Percentiles rank a stretch among this genome's conserved stretches.
These are phyloP conservation scores for Pichia sp. DNA, from an alignment of 1,139 yeast genomes.

Conservation along the genomic window DNA sequence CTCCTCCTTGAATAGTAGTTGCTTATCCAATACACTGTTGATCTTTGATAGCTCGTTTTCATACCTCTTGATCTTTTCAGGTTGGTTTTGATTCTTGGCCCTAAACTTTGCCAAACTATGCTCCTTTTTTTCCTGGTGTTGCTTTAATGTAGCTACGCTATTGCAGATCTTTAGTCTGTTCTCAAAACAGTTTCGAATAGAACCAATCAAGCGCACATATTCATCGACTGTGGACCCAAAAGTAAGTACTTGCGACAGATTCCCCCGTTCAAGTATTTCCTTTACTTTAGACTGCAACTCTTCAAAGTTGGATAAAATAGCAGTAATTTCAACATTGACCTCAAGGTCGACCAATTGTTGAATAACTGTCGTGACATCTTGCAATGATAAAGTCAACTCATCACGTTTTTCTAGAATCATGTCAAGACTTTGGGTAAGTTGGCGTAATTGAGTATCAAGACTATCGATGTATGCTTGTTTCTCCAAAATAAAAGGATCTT, in stretches of 20 bases:
- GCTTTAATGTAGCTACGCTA: slow-evolving; percentile 46
- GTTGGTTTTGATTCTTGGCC: slow-evolving; percentile 29
- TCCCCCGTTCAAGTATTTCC: slow-evolving; percentile 73
- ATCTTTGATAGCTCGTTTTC: slow-evolving; percentile 54
- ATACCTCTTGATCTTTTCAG: slow-evolving; percentile 43
- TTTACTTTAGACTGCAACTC: slow-evolving; percentile 66
- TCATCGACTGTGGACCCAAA: slow-evolving; percentile 87
- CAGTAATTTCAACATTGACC: slow-evolving; percentile 62
- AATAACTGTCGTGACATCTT: slow-evolving; percentile 55
- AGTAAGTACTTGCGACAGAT: slow-evolving; percentile 81
- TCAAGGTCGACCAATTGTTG: slow-evolving; percentile 67
- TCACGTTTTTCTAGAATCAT: slow-evolving; percentile 69
- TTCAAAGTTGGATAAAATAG: slow-evolving; percentile 60
- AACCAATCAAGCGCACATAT: slow-evolving; percentile 71
- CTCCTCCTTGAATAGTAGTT: slow-evolving; percentile 25
- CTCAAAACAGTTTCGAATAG: slow-evolving; percentile 69
- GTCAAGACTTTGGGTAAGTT: slow-evolving; percentile 69
- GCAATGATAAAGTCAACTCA: slow-evolving; percentile 62
- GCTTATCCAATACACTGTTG: slow-evolving; percentile 48
- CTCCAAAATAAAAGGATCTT: slow-evolving; percentile 71
- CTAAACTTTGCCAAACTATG: slow-evolving; percentile 35
- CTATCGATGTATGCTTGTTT: slow-evolving; percentile 67
- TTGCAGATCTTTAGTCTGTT: slow-evolving; percentile 70
- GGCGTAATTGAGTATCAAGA: slow-evolving; percentile 67
- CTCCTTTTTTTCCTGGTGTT: slow-evolving; percentile 45